phyloP scores from a whole-genome alignment of 2,329 filamentous ascomycete species.

The Cryphonectria carpinicola region DNA sequence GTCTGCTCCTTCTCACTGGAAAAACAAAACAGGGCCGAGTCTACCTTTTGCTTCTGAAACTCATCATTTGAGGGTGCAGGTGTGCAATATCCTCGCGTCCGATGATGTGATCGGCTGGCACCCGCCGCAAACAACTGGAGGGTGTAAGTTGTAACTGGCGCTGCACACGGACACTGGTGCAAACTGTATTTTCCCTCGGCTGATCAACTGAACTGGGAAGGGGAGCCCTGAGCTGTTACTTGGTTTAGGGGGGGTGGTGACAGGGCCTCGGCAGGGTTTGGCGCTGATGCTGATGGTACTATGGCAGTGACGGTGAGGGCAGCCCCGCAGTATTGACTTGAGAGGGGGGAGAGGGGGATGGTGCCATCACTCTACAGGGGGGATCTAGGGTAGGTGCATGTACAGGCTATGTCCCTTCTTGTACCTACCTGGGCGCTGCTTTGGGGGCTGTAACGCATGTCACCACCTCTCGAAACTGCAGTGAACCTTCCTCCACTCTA shows the following conservation, averaged over 20 bases:
- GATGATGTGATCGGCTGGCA: slow-evolving; percentile 12
- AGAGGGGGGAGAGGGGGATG: neutral
- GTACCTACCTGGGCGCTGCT: neutral
- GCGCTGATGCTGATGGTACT: neutral
- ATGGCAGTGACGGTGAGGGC: neutral
- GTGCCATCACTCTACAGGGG: neutral
- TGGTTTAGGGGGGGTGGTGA: neutral
- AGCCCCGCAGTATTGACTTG: neutral
- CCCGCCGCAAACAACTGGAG: neutral
- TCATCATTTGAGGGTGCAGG: slow-evolving; percentile 7
- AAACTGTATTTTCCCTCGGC: slow-evolving; percentile 1
- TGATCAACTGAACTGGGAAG: neutral
- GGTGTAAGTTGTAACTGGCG: too few species aligned
- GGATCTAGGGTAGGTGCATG: neutral
- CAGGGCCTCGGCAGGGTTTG: neutral
- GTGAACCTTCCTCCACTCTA: neutral
- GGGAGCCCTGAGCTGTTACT: neutral
- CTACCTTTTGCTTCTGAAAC: neutral
- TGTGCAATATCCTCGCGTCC: slow-evolving; percentile 6
- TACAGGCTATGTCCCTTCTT: slow-evolving; percentile 4
- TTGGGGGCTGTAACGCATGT: neutral
- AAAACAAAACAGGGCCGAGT: neutral
- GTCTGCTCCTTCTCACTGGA: too few species aligned
- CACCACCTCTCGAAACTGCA: neutral
- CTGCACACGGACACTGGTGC: neutral